Evolutionary conservation across 495 filamentous ascomycete genomes (phyloP), one percentile per base, ranked within the genome.

Genomic region (Sporormia fimetaria): DNA sequence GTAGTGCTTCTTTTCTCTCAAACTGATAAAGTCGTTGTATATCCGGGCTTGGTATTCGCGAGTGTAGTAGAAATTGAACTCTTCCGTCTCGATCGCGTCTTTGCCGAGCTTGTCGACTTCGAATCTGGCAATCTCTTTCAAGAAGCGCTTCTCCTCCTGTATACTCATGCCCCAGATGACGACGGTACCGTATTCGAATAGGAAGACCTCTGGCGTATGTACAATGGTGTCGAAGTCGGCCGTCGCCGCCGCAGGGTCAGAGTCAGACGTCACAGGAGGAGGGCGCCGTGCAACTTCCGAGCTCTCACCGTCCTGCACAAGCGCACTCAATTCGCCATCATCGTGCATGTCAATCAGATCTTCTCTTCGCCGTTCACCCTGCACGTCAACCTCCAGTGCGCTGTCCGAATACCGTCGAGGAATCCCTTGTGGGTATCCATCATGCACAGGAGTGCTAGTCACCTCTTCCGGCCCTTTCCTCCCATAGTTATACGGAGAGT

Each of bases 1-100:
- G 65, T 95, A 88, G 62, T 93, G 93, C 49, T 76, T 75, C 54
- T 92, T 93, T 44, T 94, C 86, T 25, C 86, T 72, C 30, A 98
- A 62, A 0, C 81, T 87, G 61, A 98, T 98, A 54, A 98, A 98
- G 56, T 98, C 90, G 57, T 98, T 98, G 68, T 98, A 98, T 57
- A 98, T 98, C 25, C 92, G 75, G 8, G 92, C 85, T 55, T 98
- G 90, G 58, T 98, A 98, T 51, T 94, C 87, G 38, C 80, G 73
- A 1, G 90, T 94, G 64, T 96, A 95, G 64, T 98, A 98, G 59
- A 95, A 98, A 60, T 96, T 98, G 68, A 98, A 98, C 52, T 87
- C 84, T 57, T 98, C 90, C 22, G 87, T 81, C 63, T 98, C 87
- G 11, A 93, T 74, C 47, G 94, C 85, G 57, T 90, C 87, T 2